Percentiles rank a stretch among this genome's conserved stretches.
Conservation (phyloP, 306 rosid species). For the Rosa chinensis region DNA sequence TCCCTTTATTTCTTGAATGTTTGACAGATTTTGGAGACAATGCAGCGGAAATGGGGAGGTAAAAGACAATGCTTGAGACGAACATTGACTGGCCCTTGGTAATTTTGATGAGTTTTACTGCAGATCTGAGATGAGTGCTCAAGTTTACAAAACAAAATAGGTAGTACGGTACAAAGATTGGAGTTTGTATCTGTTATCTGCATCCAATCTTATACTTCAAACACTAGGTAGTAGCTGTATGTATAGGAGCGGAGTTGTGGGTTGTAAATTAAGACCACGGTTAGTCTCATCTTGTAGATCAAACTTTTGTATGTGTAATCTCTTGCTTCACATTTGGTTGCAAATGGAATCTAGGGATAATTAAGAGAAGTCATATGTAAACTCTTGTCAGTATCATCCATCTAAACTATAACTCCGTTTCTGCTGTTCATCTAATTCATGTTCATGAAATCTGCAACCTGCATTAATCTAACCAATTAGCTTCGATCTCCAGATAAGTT, state of each 20-base stretch:
- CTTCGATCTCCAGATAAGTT: not conserved
- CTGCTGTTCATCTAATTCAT: not conserved
- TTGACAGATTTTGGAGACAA: conserved; percentile 53
- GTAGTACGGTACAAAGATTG: conserved; percentile 32
- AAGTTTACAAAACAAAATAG: conserved; percentile 11
- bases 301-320: conserved; percentile 31
- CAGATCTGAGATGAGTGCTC: conserved; percentile 13
- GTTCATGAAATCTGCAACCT: not conserved
- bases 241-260: conserved; percentile 42
- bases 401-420: not conserved
- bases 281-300: conserved; percentile 34
- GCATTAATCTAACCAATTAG: not conserved
- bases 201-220: conserved; percentile 23
- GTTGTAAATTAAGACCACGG: conserved; percentile 44
- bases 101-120: conserved; percentile 24
- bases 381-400: not conserved
- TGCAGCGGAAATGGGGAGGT: conserved; percentile 29
- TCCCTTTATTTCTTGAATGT: not conserved
- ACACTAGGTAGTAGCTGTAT: conserved; percentile 40
- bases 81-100: conserved; percentile 94
- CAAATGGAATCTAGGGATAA: not conserved
- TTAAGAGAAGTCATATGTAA: not conserved
- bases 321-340: conserved; percentile 13
- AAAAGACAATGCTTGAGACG: conserved; percentile 78
- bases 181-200: conserved; percentile 36